These are phyloP conservation scores for Trichoderma arundinaceum DNA, from an alignment of 2,329 filamentous ascomycete species.

Conservation along the genomic window DNA sequence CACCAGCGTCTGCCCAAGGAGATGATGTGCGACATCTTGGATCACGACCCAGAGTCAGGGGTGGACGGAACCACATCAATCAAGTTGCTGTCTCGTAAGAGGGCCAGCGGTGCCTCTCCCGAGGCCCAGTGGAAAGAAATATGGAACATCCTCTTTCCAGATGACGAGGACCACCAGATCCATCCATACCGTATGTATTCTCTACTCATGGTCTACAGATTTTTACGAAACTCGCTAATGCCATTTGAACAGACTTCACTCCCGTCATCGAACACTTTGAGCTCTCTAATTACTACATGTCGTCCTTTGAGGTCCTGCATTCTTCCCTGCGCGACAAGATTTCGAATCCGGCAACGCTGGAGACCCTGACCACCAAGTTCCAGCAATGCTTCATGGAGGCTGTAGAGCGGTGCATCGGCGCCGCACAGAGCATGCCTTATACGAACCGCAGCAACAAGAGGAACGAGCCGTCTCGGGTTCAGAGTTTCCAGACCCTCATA, in stretches of 20 bases:
- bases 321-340: constrained; percentile 46
- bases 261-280: constrained; percentile 52
- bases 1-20: constrained; percentile 50
- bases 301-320: constrained; percentile 44
- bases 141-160: constrained; percentile 51
- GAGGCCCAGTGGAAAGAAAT: constrained; percentile 51
- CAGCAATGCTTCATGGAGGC: constrained; percentile 51
- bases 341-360: constrained; percentile 46
- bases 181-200: constrained; percentile 40
- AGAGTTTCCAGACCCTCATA: constrained; percentile 35
- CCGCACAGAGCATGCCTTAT: constrained; percentile 48
- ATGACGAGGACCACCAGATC: constrained; percentile 46
- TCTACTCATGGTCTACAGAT: neutral
- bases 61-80: constrained; percentile 50
- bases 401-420: constrained; percentile 45
- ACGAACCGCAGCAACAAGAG: constrained; percentile 51
- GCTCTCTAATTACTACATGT: constrained; percentile 44
- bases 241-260: constrained; percentile 43
- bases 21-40: constrained; percentile 50
- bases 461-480: constrained; percentile 39
- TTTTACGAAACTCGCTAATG: constrained; percentile 4
- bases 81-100: constrained; percentile 49
- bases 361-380: constrained; percentile 48
- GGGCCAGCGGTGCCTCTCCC: constrained; percentile 47
- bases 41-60: constrained; percentile 49